A percentile compares a stretch with the other conserved stretches of the same genome.
Conservation (phyloP, 129 eudicot genomes). For the Deinandra increscens region DNA sequence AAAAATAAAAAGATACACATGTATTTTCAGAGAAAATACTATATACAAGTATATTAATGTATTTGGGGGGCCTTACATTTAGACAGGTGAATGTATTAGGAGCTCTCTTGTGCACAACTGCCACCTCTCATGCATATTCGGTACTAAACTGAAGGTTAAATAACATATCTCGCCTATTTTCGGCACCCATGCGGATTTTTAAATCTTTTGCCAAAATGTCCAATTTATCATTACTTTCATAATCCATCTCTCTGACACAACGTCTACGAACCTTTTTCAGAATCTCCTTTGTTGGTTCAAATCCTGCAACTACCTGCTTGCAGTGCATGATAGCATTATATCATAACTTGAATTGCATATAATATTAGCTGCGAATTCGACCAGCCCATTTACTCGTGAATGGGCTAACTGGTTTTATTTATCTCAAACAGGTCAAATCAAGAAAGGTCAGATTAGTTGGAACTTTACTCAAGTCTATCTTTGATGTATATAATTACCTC, state of each 20-base stretch:
- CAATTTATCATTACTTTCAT: constrained; percentile 52
- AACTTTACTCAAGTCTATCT: background rate
- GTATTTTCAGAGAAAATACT: background rate
- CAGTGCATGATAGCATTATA: constrained; percentile 9
- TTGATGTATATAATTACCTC: background rate
- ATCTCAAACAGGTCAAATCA: background rate
- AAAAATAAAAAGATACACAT: background rate
- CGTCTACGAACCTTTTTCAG: constrained; percentile 77
- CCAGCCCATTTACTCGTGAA: background rate
- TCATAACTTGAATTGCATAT: background rate
- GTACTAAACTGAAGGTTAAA: constrained; percentile 59
- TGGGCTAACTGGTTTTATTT: background rate
- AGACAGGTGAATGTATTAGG: background rate
- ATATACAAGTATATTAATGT: background rate
- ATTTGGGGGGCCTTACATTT: constrained; percentile 26
- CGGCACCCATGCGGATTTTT: constrained; percentile 63
- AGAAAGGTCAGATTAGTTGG: background rate
- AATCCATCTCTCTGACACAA: constrained; percentile 70
- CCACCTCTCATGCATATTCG: constrained; percentile 41
- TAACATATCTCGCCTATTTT: constrained; percentile 58
- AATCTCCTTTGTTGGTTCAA: constrained; percentile 64
- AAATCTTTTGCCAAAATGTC: constrained; percentile 46
- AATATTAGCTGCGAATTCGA: background rate
- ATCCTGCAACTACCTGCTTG: constrained; percentile 64
- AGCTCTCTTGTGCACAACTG: constrained; percentile 15